Conservation (phyloP, 2,329 filamentous ascomycete species). For the Curvularia lunata region DNA sequence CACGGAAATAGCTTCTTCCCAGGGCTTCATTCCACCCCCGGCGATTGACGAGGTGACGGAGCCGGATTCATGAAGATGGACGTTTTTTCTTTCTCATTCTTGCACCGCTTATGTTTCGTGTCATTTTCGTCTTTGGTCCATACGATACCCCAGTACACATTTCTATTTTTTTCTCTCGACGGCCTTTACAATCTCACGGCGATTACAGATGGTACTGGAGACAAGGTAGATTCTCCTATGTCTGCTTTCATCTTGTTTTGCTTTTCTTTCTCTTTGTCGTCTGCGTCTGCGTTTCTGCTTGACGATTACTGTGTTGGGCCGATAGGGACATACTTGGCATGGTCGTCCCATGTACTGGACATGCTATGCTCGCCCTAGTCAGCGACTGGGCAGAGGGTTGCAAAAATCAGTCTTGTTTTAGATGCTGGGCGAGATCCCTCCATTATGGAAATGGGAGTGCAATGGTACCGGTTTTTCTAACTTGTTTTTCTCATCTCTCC, state of each 20-base stretch:
- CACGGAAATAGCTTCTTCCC: slow-evolving; percentile 37
- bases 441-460: neutral
- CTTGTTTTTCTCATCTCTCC: neutral
- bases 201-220: slow-evolving; percentile 2
- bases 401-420: slow-evolving; percentile 1
- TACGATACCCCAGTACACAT: slow-evolving; percentile 23
- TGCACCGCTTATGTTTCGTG: slow-evolving; percentile 6
- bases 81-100: slow-evolving; percentile 5
- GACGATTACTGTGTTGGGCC: neutral
- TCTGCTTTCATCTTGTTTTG: neutral
- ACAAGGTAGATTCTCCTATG: slow-evolving; percentile 6
- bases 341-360: neutral
- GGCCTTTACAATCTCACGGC: slow-evolving; percentile 12
- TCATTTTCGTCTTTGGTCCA: slow-evolving; percentile 18
- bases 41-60: slow-evolving; percentile 56
- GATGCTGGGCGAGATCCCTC: neutral
- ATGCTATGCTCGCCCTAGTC: no score
- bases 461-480: neutral
- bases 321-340: neutral
- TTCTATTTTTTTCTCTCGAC: slow-evolving; percentile 8
- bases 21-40: slow-evolving; percentile 50
- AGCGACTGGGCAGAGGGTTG: neutral
- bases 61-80: slow-evolving; percentile 32
- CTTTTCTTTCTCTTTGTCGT: neutral
- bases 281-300: neutral